Base-by-base conservation (phyloP, 2,329 filamentous ascomycete species). In the Phyllachora maydis region DNA sequence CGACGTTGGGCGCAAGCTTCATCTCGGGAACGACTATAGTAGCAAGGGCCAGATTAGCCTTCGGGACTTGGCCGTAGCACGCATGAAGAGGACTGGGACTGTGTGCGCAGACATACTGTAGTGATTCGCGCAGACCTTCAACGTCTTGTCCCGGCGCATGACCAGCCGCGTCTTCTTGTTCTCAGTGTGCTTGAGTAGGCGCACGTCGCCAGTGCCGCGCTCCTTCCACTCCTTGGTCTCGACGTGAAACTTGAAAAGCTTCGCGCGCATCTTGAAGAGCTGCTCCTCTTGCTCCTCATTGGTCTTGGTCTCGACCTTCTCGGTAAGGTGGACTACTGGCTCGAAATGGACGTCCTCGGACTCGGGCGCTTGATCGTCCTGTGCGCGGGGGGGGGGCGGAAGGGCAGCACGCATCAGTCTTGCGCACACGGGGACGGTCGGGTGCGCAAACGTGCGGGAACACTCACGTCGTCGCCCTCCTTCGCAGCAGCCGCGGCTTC, bases 51-150 rank as follows among this genome's bases (percentile, higher is more conserved):
- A 20, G 21, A 2, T 11, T 6, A 12, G n/a, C n/a, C n/a, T n/a
- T n/a, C n/a, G n/a, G n/a, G n/a, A n/a, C n/a, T n/a, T n/a, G n/a
- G n/a, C n/a, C n/a, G n/a, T n/a, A n/a, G n/a, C n/a, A n/a, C n/a
- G n/a, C n/a, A n/a, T n/a, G n/a, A n/a, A n/a, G n/a, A n/a, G n/a
- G n/a, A n/a, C n/a, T n/a, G n/a, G n/a, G n/a, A n/a, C n/a, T n/a
- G n/a, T n/a, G n/a, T n/a, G 15, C 9, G 14, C 11, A 8, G 14
- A 58, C 76, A 43, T 72, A 92, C 83, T 74, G 57, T 98, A 98
- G 66, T 98, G 88, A 65, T 98, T 98, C 47, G 88, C 88, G 73
- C 88, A 98, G 55, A 98, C 88, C 68, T 98, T 98, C 59, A 95
- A 71, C 31, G 88, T 98, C 79, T 95, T 95, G 64, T 98, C 88